Percentiles rank a stretch among this genome's conserved stretches.
These are phyloP conservation scores for Pelargonium myrrhifolium DNA, from an alignment of 441 rosid species.

Conservation along the genomic window DNA sequence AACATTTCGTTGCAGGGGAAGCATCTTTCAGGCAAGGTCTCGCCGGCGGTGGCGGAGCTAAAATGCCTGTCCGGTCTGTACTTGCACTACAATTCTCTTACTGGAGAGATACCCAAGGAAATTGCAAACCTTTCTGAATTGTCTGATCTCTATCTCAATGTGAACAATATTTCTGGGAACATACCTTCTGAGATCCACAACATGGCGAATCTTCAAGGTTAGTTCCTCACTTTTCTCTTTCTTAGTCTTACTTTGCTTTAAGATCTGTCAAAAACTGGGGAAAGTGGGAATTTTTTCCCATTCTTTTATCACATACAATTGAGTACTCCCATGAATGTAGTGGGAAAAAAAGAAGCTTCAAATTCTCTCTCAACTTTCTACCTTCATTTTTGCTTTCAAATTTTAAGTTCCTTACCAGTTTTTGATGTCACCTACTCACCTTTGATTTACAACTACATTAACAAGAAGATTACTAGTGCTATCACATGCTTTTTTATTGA, in stretches of 20 bases:
- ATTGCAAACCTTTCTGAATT: conserved; percentile 57
- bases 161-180: conserved; percentile 70
- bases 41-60: conserved; percentile 54
- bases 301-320: neutral
- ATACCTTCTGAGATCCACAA: conserved; percentile 66
- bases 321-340: neutral
- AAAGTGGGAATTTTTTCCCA: neutral
- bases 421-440: neutral
- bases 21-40: conserved; percentile 55
- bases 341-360: neutral
- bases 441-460: neutral
- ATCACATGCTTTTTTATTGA: neutral
- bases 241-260: neutral
- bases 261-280: neutral
- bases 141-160: conserved; percentile 72
- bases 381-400: neutral
- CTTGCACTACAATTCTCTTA: conserved; percentile 75
- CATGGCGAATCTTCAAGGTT: conserved; percentile 72
- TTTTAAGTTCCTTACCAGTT: neutral
- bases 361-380: neutral
- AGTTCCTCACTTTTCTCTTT: conserved; percentile 13
- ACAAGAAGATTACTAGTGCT: neutral
- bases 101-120: conserved; percentile 65
- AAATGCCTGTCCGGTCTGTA: conserved; percentile 68
- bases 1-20: conserved; percentile 89